Evolutionary conservation across 2,329 filamentous ascomycete species (phyloP), one percentile per base, ranked within the genome.

Genomic region (Colletotrichum liaoningense): DNA sequence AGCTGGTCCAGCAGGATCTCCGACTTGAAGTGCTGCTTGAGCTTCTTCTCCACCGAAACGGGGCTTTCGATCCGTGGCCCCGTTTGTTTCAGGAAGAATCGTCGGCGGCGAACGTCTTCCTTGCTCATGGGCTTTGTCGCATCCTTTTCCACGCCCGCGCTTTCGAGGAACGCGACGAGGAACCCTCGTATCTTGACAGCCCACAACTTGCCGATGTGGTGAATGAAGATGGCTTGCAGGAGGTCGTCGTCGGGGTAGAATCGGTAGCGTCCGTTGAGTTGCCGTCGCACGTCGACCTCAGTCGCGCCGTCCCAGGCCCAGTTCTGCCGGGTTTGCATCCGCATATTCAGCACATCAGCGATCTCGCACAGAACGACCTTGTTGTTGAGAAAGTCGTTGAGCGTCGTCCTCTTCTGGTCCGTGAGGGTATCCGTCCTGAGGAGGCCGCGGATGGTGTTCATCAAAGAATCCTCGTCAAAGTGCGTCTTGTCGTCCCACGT

Each of bases 1-100:
- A 92, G 80, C 74, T 91, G 88, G 38, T 86, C 87, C 79, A 92
- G 83, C 76, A 92, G 90, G 72, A 89, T 89, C 3, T 86, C 79
- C 0, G 81, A 38, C 16, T 78, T 57, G 63, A 77, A 76, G 75
- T 88, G 89, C n/a, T 73, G 79, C 0, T 77, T 62, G 35, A 81
- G 81, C 38, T 83, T 78, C 3, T 78, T 63, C 7, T 83, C 77
- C 12, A 84, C 83, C 5, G 83, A 77, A 1, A 22, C 60, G 2
- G 8, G 1, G 9, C 12, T 54, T 4, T 68, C 67, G 4, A 56
- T 22, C 1, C 14, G 30, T 11, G 4, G n/a, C 28, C 38, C 22
- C n/a, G 4, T 24, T 46, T 26, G 26, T 26, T 19, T 9, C 42
- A 77, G 76, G 35, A 88, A 79, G 76, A 87, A 90, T 76, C 83